Evolutionary conservation across 2,329 filamentous ascomycete genomes (phyloP).

Genomic region (Thelonectria olida): DNA sequence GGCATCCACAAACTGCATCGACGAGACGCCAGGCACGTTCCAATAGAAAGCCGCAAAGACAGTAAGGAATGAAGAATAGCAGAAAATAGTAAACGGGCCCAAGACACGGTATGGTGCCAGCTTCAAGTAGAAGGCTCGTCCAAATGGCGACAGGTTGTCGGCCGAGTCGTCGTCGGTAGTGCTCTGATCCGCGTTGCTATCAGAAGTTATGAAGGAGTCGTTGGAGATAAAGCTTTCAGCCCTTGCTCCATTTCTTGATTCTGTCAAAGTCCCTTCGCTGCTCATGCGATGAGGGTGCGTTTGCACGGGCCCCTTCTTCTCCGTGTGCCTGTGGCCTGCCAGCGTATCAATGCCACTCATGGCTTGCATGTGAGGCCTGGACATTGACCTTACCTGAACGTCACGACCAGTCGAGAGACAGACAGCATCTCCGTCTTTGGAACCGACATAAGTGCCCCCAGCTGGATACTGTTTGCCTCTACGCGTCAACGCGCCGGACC

Average conservation of each 20-base stretch:
- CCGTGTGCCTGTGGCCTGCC: slow-evolving; percentile 9
- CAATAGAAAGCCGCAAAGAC: slow-evolving; percentile 60
- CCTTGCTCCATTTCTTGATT: no score
- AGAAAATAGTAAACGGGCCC: slow-evolving; percentile 56
- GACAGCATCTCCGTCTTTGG: slow-evolving; percentile 59
- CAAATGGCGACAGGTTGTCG: slow-evolving; percentile 55
- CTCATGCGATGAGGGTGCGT: slow-evolving; percentile 32
- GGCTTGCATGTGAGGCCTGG: slow-evolving; percentile 17
- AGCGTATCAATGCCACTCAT: slow-evolving; percentile 37
- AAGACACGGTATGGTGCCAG: slow-evolving; percentile 61
- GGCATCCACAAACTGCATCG: slow-evolving; percentile 56
- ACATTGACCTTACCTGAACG: slow-evolving; percentile 8
- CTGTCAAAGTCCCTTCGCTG: slow-evolving; percentile 39
- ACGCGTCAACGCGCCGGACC: slow-evolving; percentile 61
- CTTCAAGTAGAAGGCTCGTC: slow-evolving; percentile 63
- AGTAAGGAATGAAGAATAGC: slow-evolving; percentile 58
- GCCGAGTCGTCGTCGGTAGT: background rate
- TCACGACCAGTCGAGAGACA: slow-evolving; percentile 46
- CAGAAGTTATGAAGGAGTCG: slow-evolving; percentile 26
- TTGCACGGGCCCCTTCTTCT: slow-evolving; percentile 15
- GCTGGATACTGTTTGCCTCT: slow-evolving; percentile 55
- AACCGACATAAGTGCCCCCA: slow-evolving; percentile 61
- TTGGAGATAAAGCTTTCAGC: slow-evolving; percentile 9
- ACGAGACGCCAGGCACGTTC: slow-evolving; percentile 58
- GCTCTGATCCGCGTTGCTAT: slow-evolving; percentile 28